These are phyloP conservation scores for Debaryomyces robertsiae DNA, from an alignment of 1,139 yeast genomes.

Conservation along the genomic window DNA sequence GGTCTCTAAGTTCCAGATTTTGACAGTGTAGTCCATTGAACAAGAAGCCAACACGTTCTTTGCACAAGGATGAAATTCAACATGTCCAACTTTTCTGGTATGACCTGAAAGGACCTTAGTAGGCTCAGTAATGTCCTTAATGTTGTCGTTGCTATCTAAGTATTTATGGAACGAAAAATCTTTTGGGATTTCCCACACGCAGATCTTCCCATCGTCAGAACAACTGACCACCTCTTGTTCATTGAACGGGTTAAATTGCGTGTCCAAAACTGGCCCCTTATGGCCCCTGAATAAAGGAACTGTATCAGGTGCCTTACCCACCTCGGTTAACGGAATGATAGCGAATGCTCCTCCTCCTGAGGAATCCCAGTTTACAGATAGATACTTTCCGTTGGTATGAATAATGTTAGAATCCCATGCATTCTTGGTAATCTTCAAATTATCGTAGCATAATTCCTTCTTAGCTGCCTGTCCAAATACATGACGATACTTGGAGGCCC, in stretches of 20 bases:
- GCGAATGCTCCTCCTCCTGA: conserved; percentile 99
- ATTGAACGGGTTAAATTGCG: conserved; percentile 91
- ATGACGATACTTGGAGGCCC: conserved; percentile 95
- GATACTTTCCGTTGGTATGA: conserved; percentile 75
- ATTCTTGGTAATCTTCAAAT: conserved; percentile 79
- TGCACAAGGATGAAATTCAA: conserved; percentile 87
- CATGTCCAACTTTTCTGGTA: conserved; percentile 91
- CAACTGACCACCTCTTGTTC: conserved; percentile 75
- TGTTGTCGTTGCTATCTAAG: conserved; percentile 60
- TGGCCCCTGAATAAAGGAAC: conserved; percentile 95
- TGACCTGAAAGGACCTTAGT: conserved; percentile 77
- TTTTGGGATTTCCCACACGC: conserved; percentile 84
- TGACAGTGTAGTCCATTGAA: conserved; percentile 87
- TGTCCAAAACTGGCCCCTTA: conserved; percentile 91
- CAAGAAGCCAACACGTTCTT: conserved; percentile 83
- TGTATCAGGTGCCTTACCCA: conserved; percentile 93
- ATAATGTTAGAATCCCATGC: conserved; percentile 96
- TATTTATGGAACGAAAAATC: conserved; percentile 70
- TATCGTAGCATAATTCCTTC: conserved; percentile 86
- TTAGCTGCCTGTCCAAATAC: conserved; percentile 92
- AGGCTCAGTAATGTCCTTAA: conserved; percentile 70
- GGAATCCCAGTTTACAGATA: conserved; percentile 89
- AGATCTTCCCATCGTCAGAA: conserved; percentile 89
- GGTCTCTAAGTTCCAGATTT: conserved; percentile 82
- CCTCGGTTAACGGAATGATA: conserved; percentile 79